Evolutionary conservation across 2,329 filamentous ascomycete genomes (phyloP).

Genomic region (Pseudogymnoascus sp.): DNA sequence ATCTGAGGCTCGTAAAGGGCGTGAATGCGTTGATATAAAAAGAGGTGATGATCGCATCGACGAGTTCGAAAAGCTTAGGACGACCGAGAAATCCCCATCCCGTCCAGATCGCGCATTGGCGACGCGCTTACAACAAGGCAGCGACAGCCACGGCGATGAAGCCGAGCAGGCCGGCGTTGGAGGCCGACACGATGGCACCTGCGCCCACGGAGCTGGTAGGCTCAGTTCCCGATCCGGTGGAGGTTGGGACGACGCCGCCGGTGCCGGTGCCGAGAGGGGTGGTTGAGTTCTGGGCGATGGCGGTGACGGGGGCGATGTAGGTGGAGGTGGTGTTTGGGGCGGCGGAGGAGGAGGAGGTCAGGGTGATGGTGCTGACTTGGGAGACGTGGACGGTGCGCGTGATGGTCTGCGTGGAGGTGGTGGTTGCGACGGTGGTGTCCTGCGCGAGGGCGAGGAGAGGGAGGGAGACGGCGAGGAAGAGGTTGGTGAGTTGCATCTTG

Average conservation of each 20-base stretch:
- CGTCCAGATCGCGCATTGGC: too few species aligned
- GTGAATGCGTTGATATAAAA: neutral
- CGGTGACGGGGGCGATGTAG: neutral
- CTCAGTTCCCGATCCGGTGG: neutral
- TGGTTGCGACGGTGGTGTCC: slow-evolving; percentile 9
- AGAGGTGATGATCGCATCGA: neutral
- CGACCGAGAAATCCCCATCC: neutral
- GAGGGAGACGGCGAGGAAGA: neutral
- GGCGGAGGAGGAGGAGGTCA: neutral
- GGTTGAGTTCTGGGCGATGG: neutral
- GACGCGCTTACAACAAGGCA: neutral
- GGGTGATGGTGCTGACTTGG: neutral
- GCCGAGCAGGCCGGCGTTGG: neutral
- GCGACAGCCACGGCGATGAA: neutral
- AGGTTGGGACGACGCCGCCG: neutral
- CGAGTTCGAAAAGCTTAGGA: neutral
- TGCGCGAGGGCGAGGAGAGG: slow-evolving; percentile 5
- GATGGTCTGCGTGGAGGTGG: neutral
- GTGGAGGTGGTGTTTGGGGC: neutral
- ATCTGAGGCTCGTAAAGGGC: neutral
- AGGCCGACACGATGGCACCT: neutral
- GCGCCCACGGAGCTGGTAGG: neutral
- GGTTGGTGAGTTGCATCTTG: neutral
- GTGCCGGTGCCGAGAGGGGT: neutral
- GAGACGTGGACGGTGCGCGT: slow-evolving; percentile 2